phyloP scores from a whole-genome alignment of 768 basidiomycete genomes.

The Hortiboletus flavorubellus region DNA sequence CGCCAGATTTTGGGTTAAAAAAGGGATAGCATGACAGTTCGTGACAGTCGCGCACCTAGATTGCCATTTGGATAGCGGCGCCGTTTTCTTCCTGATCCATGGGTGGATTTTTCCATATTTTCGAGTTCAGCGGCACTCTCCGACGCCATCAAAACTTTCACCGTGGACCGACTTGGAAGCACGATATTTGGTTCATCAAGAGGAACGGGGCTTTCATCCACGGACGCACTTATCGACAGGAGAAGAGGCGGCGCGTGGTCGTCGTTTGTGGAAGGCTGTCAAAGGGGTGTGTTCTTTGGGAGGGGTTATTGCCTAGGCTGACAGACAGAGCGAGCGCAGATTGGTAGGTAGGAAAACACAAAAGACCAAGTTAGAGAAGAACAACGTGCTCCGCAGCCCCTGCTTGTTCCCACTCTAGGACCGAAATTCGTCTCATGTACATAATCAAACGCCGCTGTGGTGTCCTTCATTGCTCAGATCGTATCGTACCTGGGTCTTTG shows the following conservation, averaged over 20 bases:
- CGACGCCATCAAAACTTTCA: constrained; percentile 6
- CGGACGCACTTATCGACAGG: constrained; percentile 5
- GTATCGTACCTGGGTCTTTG: background rate
- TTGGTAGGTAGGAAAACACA: constrained; percentile 1
- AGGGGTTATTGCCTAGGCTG: constrained; percentile 11
- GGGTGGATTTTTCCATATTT: constrained; percentile 7
- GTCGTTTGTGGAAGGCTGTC: constrained; percentile 13
- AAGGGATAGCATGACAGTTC: constrained; percentile 1
- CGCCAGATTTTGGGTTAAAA: background rate
- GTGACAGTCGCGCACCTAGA: constrained; percentile 9
- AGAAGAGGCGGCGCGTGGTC: constrained; percentile 16
- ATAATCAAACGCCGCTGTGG: constrained; percentile 10
- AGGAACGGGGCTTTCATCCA: constrained; percentile 5
- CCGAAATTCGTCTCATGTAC: constrained; percentile 13
- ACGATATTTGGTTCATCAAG: background rate
- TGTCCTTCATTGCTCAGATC: constrained; percentile 12
- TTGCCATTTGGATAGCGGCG: constrained; percentile 6
- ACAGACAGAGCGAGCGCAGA: background rate
- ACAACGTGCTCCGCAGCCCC: constrained; percentile 1
- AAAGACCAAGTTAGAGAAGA: constrained; percentile 3
- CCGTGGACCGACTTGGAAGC: constrained; percentile 7
- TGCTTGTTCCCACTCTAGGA: constrained; percentile 15
- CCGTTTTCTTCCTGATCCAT: constrained; percentile 22
- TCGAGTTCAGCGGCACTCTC: constrained; percentile 15
- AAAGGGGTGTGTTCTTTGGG: background rate